A percentile compares a stretch with the other conserved stretches of the same genome.
phyloP scores from a whole-genome alignment of 345 rosid genomes.

The Gossypium longicalyx region DNA sequence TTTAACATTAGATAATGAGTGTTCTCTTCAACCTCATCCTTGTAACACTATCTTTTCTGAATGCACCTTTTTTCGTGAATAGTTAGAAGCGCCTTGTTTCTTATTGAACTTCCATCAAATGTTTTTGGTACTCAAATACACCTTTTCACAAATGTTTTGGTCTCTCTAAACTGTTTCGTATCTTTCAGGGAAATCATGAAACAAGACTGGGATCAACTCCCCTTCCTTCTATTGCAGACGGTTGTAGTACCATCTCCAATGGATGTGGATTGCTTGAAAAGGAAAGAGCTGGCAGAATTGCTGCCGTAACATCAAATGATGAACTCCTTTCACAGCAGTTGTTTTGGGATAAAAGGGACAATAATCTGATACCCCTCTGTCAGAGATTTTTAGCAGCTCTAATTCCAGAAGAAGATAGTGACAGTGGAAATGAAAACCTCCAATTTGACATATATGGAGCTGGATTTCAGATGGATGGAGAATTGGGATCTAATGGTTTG shows the following conservation, averaged over 20 bases:
- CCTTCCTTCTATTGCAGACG: slow-evolving; percentile 27
- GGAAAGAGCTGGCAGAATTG: slow-evolving; percentile 26
- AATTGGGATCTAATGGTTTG: slow-evolving; percentile 52
- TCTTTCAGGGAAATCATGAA: slow-evolving; percentile 43
- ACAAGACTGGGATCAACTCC: slow-evolving; percentile 18
- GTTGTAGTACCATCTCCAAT: slow-evolving; percentile 19
- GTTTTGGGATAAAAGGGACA: slow-evolving; percentile 32
- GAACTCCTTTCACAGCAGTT: slow-evolving; percentile 34
- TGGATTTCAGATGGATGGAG: slow-evolving; percentile 53
- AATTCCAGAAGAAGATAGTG: slow-evolving; percentile 65
- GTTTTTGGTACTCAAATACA: background rate
- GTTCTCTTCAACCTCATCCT: background rate
- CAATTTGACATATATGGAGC: slow-evolving; percentile 47
- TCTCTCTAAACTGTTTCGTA: background rate
- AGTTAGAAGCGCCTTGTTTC: slow-evolving; percentile 1
- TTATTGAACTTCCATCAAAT: background rate
- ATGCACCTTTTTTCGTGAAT: background rate
- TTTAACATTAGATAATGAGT: background rate
- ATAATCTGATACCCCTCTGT: slow-evolving; percentile 49
- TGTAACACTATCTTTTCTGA: background rate
- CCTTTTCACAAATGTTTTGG: background rate
- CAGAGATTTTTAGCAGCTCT: slow-evolving; percentile 84
- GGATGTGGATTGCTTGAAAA: slow-evolving; percentile 35
- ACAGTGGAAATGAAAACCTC: slow-evolving; percentile 45
- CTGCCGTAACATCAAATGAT: slow-evolving; percentile 20